A percentile compares a stretch with the other conserved stretches of the same genome.
These are phyloP conservation scores for Fusarium agapanthi DNA, from an alignment of 2,329 filamentous ascomycete genomes.

Conservation along the genomic window DNA sequence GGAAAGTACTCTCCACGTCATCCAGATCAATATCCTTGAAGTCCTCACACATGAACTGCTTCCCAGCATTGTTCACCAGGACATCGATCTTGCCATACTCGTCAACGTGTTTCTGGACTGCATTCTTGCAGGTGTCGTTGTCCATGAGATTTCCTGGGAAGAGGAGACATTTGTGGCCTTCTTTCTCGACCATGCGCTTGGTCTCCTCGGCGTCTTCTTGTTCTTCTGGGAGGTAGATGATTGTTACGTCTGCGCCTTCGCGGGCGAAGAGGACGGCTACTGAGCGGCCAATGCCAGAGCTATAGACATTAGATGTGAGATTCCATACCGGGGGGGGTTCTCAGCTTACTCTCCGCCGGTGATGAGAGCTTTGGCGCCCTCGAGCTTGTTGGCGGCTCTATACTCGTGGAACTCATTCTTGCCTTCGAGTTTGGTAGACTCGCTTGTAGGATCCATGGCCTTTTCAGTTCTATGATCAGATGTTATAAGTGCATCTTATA, in stretches of 20 bases:
- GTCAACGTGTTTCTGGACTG: slow-evolving; percentile 62
- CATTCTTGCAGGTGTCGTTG: slow-evolving; percentile 58
- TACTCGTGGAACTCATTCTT: slow-evolving; percentile 50
- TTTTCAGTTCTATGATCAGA: slow-evolving; percentile 44
- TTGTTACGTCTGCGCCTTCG: slow-evolving; percentile 65
- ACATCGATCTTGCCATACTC: slow-evolving; percentile 57
- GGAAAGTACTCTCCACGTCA: slow-evolving; percentile 64
- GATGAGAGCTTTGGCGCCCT: slow-evolving; percentile 60
- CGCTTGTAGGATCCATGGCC: slow-evolving; percentile 51
- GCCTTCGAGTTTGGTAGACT: slow-evolving; percentile 53
- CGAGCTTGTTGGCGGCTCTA: slow-evolving; percentile 57
- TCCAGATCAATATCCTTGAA: slow-evolving; percentile 64
- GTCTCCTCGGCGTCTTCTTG: slow-evolving; percentile 64
- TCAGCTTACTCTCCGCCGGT: slow-evolving; percentile 66
- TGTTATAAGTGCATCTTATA: rapidly evolving
- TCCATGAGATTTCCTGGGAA: slow-evolving; percentile 60
- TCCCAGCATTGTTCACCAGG: slow-evolving; percentile 67
- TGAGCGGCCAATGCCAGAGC: slow-evolving; percentile 63
- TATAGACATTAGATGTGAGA: no score
- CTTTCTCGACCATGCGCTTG: slow-evolving; percentile 60
- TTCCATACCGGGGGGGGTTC: no score
- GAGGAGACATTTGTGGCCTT: slow-evolving; percentile 57
- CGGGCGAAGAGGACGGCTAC: slow-evolving; percentile 65
- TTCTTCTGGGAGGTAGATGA: slow-evolving; percentile 65
- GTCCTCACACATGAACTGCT: slow-evolving; percentile 62